phyloP scores from a whole-genome alignment of 1,284 basidiomycete species.

The Peniophora sp. region DNA sequence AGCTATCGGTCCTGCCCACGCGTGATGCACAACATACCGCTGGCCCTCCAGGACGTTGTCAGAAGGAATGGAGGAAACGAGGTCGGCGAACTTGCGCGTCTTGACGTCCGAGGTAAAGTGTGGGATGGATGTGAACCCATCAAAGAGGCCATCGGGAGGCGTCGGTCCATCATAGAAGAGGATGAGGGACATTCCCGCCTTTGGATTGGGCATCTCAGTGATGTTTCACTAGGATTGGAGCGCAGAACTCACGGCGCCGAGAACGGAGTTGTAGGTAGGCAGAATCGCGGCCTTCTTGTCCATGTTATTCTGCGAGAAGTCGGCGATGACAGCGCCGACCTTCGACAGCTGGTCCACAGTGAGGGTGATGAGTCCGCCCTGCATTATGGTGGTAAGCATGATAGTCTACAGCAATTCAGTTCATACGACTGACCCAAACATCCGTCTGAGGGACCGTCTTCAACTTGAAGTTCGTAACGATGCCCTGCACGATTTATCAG shows the following conservation, averaged over 20 bases:
- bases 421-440: constrained; percentile 45
- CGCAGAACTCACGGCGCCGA: constrained; percentile 26
- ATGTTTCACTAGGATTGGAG: neutral
- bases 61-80: constrained; percentile 31
- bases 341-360: constrained; percentile 25
- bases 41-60: constrained; percentile 20
- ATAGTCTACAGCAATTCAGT: too few species aligned
- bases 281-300: constrained; percentile 60
- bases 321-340: constrained; percentile 36
- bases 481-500: constrained; percentile 31
- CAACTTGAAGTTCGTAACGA: constrained; percentile 52
- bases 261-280: constrained; percentile 40
- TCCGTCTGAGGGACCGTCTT: constrained; percentile 43
- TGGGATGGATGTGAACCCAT: constrained; percentile 29
- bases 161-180: constrained; percentile 37
- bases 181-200: constrained; percentile 18
- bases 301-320: constrained; percentile 37
- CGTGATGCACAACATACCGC: neutral
- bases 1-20: neutral
- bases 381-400: neutral
- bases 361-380: constrained; percentile 50
- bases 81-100: constrained; percentile 27
- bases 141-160: constrained; percentile 34
- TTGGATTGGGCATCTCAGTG: neutral
- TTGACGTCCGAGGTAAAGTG: constrained; percentile 19